phyloP scores from a whole-genome alignment of 1,284 basidiomycete genomes.

The Spongispora temasekensis region DNA sequence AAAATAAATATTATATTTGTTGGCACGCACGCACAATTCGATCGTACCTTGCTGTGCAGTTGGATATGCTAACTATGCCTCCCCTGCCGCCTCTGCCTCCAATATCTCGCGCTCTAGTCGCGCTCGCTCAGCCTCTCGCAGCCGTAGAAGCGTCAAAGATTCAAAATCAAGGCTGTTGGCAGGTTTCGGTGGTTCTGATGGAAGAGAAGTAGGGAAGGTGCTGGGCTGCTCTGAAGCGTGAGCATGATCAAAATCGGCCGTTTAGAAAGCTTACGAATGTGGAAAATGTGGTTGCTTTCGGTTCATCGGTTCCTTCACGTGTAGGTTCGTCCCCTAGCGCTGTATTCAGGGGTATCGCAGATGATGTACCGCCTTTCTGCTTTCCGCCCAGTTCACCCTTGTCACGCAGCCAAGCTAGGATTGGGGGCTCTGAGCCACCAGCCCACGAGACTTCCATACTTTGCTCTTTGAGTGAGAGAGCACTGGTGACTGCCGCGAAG shows the following conservation, averaged over 20 bases:
- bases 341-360: not conserved
- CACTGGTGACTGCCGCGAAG: slow-evolving; percentile 68
- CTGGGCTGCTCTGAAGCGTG: slow-evolving; percentile 19
- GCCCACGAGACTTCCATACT: slow-evolving; percentile 70
- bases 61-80: slow-evolving; percentile 9
- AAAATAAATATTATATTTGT: slow-evolving; percentile 15
- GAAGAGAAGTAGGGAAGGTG: slow-evolving; percentile 18
- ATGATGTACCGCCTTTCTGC: not conserved
- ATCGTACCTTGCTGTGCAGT: slow-evolving; percentile 14
- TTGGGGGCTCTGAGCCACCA: slow-evolving; percentile 70
- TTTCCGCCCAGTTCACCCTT: slow-evolving; percentile 58
- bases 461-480: slow-evolving; percentile 29
- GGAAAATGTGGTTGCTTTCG: slow-evolving; percentile 24
- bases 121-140: slow-evolving; percentile 79
- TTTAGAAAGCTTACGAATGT: slow-evolving; percentile 29
- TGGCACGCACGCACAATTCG: slow-evolving; percentile 4
- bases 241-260: slow-evolving; percentile 1
- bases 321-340: not conserved
- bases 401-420: slow-evolving; percentile 75
- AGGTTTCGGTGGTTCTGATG: slow-evolving; percentile 29
- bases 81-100: slow-evolving; percentile 55
- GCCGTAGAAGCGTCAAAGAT: slow-evolving; percentile 76
- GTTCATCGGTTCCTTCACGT: slow-evolving; percentile 1
- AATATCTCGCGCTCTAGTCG: slow-evolving; percentile 75
- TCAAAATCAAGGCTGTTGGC: slow-evolving; percentile 61